Evolutionary conservation across 1,284 basidiomycete species (phyloP), one percentile per base, ranked within the genome.

Genomic region (Trametes pubescens): DNA sequence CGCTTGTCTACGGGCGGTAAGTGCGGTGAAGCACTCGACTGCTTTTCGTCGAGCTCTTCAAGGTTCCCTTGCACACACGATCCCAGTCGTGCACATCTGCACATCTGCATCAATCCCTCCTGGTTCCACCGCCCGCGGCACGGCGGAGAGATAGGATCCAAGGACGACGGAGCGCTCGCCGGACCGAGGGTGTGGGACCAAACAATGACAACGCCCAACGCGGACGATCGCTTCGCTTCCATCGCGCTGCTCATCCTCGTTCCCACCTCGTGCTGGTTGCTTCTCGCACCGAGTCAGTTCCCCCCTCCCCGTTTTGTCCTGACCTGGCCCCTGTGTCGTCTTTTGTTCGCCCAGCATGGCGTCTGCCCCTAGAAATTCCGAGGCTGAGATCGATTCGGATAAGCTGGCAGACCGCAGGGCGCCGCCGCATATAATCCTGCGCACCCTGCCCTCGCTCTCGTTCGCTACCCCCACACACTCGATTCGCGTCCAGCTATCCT

Each of bases 141-240:
- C 11, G 24, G 34, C 11, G 22, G 4, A 18, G n/a, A 35, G 47
- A 49, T 29, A 24, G 9, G 6, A 7, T 22, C 34, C n/a, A 9
- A 16, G 51, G 65, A n/a, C 37, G 73, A 62, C 32, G 68, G 64
- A 35, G 76, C 58, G 21, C 77, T 63, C 47, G 67, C 48, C n/a
- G 67, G 14, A n/a, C 40, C 40, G 40, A 4, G 14, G 4, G 40
- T 8, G 40, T 43, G 40, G 40, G 18, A 43, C 40, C 16, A n/a
- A 16, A 43, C 6, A 38, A 9, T 4, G 21, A 47, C 37, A n/a
- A 43, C 40, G 40, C 40, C 40, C 18, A n/a, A n/a, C 40, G 40
- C 14, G 6, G 40, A 4, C 4, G 40, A 43, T 43, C 16, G 40
- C 40, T n/a, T 16, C 14, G 40, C 18, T 4, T 43, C 29, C 13